Percentiles rank a stretch among this genome's conserved stretches.
These are phyloP conservation scores for Neopestalotiopsis clavispora DNA, from an alignment of 2,329 filamentous ascomycete genomes.

Conservation along the genomic window DNA sequence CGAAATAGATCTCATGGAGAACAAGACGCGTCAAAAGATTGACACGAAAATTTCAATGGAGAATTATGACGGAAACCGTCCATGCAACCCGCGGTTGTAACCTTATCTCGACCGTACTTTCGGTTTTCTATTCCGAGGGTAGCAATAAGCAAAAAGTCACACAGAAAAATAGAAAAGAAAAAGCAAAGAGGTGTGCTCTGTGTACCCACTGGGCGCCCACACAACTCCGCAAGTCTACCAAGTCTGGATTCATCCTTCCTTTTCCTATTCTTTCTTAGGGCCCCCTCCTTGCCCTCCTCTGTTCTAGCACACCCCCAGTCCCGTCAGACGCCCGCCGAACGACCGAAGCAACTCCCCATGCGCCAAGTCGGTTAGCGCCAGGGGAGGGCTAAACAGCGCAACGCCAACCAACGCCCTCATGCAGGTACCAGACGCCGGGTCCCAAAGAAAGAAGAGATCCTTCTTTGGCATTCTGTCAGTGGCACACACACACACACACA, in stretches of 20 bases:
- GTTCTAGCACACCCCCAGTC: too few species aligned
- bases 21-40: not conserved
- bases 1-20: not conserved
- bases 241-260: not conserved
- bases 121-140: not conserved
- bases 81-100: not conserved
- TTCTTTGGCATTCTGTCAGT: not conserved
- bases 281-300: too few species aligned
- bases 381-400: not conserved
- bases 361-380: constrained; percentile 1
- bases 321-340: too few species aligned
- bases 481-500: not conserved
- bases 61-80: not conserved
- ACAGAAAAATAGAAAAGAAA: not conserved
- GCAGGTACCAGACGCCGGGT: not conserved
- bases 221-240: not conserved
- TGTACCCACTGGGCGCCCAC: too few species aligned
- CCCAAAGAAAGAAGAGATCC: not conserved
- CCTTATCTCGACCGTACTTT: constrained; percentile 1
- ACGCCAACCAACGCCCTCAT: not conserved
- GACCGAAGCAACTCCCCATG: not conserved
- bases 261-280: not conserved
- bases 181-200: too few species aligned
- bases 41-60: not conserved
- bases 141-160: not conserved